Evolutionary conservation across 23 red algal species (phyloP).

Genomic region (Chondrus crispus): DNA sequence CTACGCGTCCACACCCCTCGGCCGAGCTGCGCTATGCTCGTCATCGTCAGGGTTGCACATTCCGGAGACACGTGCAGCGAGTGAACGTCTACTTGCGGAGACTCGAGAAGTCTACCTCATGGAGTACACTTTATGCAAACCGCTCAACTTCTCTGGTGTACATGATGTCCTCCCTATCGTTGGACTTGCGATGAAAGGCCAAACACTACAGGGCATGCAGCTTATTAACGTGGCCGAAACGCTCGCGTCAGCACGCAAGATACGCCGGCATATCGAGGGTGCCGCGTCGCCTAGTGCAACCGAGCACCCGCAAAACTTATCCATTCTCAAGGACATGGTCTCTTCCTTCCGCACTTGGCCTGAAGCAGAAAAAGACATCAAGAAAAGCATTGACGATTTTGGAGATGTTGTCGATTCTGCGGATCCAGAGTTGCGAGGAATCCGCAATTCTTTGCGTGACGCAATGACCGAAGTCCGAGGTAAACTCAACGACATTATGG

Average conservation of each 20-base stretch:
- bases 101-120: constrained; percentile 49
- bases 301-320: neutral
- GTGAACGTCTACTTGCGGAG: constrained; percentile 44
- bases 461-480: neutral
- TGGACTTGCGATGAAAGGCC: constrained; percentile 13
- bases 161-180: constrained; percentile 1
- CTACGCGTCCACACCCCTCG: constrained; percentile 50
- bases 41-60: neutral
- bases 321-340: constrained; percentile 24
- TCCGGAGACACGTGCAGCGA: neutral
- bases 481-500: constrained; percentile 42
- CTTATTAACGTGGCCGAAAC: constrained; percentile 60
- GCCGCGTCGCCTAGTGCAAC: neutral
- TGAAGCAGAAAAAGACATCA: constrained; percentile 42
- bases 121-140: constrained; percentile 18
- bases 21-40: neutral
- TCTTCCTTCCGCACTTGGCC: constrained; percentile 13
- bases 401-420: constrained; percentile 58
- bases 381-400: constrained; percentile 55
- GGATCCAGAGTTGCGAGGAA: constrained; percentile 25
- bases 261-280: constrained; percentile 45
- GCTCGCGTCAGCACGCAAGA: constrained; percentile 14
- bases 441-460: constrained; percentile 33
- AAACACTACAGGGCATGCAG: constrained; percentile 50
- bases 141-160: constrained; percentile 39